Conservation (phyloP, 768 basidiomycete genomes). For the Hericium coralloides region DNA sequence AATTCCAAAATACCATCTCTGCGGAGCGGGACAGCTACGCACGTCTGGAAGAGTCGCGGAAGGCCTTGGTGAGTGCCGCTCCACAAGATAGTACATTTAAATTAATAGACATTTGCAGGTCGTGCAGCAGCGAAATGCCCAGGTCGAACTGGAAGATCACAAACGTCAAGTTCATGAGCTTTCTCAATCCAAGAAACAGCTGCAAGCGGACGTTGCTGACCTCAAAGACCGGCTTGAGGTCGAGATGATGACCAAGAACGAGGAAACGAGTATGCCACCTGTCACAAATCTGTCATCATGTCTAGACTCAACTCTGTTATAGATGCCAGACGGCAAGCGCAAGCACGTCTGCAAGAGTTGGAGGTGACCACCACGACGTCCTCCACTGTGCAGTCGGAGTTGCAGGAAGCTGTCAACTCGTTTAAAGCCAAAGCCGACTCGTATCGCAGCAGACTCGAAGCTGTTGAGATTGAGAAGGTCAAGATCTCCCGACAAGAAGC, state of each 20-base stretch:
- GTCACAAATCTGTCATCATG: background rate
- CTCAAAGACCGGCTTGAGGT: slow-evolving; percentile 48
- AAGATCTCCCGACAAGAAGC: slow-evolving; percentile 58
- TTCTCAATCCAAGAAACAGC: slow-evolving; percentile 42
- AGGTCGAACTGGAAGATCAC: slow-evolving; percentile 57
- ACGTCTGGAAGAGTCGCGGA: slow-evolving; percentile 61
- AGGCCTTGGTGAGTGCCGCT: slow-evolving; percentile 45
- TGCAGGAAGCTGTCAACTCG: slow-evolving; percentile 54
- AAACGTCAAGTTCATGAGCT: slow-evolving; percentile 57
- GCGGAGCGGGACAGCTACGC: slow-evolving; percentile 54
- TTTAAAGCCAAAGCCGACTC: slow-evolving; percentile 56
- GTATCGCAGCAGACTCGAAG: slow-evolving; percentile 53
- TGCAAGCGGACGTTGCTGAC: slow-evolving; percentile 45
- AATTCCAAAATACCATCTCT: slow-evolving; percentile 49
- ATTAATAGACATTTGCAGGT: slow-evolving; percentile 30
- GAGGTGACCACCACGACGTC: slow-evolving; percentile 52
- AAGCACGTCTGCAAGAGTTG: slow-evolving; percentile 52
- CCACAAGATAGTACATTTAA: background rate
- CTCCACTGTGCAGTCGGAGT: slow-evolving; percentile 53
- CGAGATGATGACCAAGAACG: slow-evolving; percentile 43
- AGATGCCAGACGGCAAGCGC: slow-evolving; percentile 55
- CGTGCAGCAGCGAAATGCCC: slow-evolving; percentile 55
- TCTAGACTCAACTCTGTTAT: background rate
- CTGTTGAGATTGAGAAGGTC: slow-evolving; percentile 57
- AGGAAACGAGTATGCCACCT: slow-evolving; percentile 40